Evolutionary conservation across 176 grass and related monocot species (phyloP), one percentile per base, ranked within the genome.

Genomic region (Rhipidocladum racemiflorum): DNA sequence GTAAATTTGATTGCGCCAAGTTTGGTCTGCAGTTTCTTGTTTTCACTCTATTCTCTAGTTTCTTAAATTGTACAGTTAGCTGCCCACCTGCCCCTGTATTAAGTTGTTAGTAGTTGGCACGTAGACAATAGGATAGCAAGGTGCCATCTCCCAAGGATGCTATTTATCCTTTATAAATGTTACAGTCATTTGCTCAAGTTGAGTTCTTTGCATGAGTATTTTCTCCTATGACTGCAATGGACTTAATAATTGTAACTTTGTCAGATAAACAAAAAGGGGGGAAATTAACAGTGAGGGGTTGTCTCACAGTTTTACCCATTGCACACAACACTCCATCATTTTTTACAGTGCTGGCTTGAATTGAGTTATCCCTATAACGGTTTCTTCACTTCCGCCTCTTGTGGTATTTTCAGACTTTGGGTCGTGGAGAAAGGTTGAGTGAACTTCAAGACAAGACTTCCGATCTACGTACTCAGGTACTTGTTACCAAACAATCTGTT

Each of bases 391-490:
- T 64, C 23, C 59, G 2, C 9, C 12, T 49, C 15, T 28, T 55
- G n/a, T 72, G 35, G 32, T 64, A 68, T 53, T 85, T 92, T 76
- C 81, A 97, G 95, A 91, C 86, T 81, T 61, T 97, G 50, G 95
- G 82, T 45, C 86, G 92, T 56, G 95, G 92, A 51, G 95, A 97
- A 87, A 87, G 85, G 36, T 76, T 97, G 75, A 91, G 72, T 71
- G 90, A 97, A 87, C 95, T 97, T 71, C 80, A 94, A 66, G 88
- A 94, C 38, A 97, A 97, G 84, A 87, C 92, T 38, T 87, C 95
- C 18, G 90, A 97, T 86, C 81, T 97, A 63, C 88, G 45, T 36
- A 87, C 48, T 76, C 92, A 94, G 88, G 95, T 97, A 29, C 21
- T 17, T 65, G 14, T 15, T 84, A 36, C 30, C 57, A 62, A 65